A percentile compares a stretch with the other conserved stretches of the same genome.
Evolutionary conservation across 352 stramenopile genomes (phyloP).

Genomic region (Pythium rhizo-oryzae): DNA sequence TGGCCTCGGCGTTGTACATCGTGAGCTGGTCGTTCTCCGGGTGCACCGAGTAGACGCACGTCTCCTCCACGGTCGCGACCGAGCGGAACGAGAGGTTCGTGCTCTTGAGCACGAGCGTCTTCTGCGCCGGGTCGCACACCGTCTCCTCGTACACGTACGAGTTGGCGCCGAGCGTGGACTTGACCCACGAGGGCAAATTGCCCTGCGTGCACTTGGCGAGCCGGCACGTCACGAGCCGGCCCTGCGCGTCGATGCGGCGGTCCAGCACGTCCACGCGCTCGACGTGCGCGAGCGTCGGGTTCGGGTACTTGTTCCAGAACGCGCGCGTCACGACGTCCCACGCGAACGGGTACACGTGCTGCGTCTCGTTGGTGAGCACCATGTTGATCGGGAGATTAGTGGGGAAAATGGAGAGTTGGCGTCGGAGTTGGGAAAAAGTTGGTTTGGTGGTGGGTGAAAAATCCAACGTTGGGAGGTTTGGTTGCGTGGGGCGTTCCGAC

Average conservation of each 20-base stretch:
- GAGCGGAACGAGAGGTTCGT: slow-evolving; percentile 82
- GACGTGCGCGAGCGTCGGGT: slow-evolving; percentile 74
- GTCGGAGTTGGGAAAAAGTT: background rate
- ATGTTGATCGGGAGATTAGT: slow-evolving; percentile 31
- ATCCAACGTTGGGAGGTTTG: background rate
- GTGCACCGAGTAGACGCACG: slow-evolving; percentile 80
- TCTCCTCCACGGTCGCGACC: slow-evolving; percentile 81
- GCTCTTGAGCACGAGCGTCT: slow-evolving; percentile 78
- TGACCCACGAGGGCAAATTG: slow-evolving; percentile 79
- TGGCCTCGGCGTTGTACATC: slow-evolving; percentile 70
- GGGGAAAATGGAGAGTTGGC: no score
- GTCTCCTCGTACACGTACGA: slow-evolving; percentile 88
- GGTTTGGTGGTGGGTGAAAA: slow-evolving; percentile 1
- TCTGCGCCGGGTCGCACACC: slow-evolving; percentile 62
- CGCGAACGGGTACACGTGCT: slow-evolving; percentile 78
- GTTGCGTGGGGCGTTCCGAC: background rate
- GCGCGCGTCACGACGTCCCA: slow-evolving; percentile 86
- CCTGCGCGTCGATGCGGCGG: slow-evolving; percentile 64
- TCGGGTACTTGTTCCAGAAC: slow-evolving; percentile 92
- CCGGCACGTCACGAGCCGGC: slow-evolving; percentile 63
- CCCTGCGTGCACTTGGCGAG: slow-evolving; percentile 78
- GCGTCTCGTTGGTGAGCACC: slow-evolving; percentile 78
- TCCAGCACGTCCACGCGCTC: slow-evolving; percentile 86
- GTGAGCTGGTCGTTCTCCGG: slow-evolving; percentile 56
- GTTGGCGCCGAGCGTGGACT: slow-evolving; percentile 58